A percentile compares a stretch with the other conserved stretches of the same genome.
These are phyloP conservation scores for Rhytidhysteron rufulum DNA, from an alignment of 2,329 filamentous ascomycete genomes.

Conservation along the genomic window DNA sequence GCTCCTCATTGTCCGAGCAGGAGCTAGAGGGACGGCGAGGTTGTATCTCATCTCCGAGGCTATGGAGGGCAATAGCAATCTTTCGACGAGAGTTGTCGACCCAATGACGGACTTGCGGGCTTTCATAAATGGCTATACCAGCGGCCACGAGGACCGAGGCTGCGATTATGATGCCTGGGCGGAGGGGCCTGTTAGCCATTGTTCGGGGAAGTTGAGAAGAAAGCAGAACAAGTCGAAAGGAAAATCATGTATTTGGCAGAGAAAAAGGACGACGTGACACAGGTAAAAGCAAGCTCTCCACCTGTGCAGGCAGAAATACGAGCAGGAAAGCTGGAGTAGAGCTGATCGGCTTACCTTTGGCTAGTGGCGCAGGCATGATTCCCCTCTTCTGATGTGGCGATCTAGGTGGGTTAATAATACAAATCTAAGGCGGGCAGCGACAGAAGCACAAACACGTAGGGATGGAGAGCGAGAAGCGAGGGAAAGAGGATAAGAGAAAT, in stretches of 20 bases:
- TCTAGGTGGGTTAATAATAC: too few species aligned
- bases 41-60: constrained; percentile 58
- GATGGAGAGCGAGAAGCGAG: too few species aligned
- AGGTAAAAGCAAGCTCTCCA: too few species aligned
- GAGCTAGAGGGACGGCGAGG: constrained; percentile 27
- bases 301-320: too few species aligned
- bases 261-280: too few species aligned
- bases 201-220: too few species aligned
- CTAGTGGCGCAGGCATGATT: constrained; percentile 41
- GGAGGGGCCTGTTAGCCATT: too few species aligned
- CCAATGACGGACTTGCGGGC: constrained; percentile 61
- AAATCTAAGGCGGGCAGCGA: too few species aligned
- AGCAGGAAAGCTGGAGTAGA: constrained; percentile 7
- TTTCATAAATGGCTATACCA: constrained; percentile 61
- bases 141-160: constrained; percentile 60
- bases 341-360: constrained; percentile 34
- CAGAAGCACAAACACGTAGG: too few species aligned
- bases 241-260: neutral
- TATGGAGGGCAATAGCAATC: constrained; percentile 56
- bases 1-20: constrained; percentile 26
- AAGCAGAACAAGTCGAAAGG: neutral
- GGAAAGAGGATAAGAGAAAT: too few species aligned
- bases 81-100: constrained; percentile 58
- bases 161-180: constrained; percentile 58
- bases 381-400: too few species aligned